Evolutionary conservation across 768 basidiomycete species (phyloP).

Genomic region (Leucosporidium yakuticum): DNA sequence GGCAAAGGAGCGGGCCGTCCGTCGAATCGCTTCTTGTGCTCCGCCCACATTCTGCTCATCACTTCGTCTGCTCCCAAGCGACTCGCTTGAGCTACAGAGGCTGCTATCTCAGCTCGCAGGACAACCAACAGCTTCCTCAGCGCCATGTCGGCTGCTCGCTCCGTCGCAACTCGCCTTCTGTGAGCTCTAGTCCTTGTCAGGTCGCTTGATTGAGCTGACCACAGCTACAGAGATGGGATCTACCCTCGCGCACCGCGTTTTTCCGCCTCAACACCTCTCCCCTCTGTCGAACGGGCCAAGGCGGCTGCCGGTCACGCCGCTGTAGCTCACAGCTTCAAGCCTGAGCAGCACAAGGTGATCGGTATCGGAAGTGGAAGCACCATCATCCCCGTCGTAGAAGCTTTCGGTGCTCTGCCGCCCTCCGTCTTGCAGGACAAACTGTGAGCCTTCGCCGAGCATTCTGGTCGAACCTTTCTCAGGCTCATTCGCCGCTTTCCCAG

Average conservation of each 20-base stretch:
- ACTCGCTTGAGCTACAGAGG: too few species aligned
- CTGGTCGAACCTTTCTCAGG: background rate
- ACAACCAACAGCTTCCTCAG: too few species aligned
- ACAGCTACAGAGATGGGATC: too few species aligned
- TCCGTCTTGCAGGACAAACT: too few species aligned
- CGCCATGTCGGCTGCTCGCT: too few species aligned
- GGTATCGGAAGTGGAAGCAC: background rate
- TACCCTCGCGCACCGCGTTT: background rate
- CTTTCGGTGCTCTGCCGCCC: background rate
- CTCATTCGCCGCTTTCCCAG: background rate
- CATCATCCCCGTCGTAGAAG: background rate
- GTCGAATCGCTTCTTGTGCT: background rate
- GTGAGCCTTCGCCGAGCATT: background rate
- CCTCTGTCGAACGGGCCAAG: background rate
- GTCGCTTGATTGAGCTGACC: background rate
- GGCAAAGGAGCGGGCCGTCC: background rate
- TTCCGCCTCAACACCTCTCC: background rate
- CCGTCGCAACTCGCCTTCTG: too few species aligned
- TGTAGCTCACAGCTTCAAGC: background rate
- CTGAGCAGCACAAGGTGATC: background rate
- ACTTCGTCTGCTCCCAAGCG: too few species aligned
- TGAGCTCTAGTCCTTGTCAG: background rate
- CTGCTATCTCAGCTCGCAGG: too few species aligned
- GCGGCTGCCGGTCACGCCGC: constrained; percentile 33
- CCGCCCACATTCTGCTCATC: background rate